phyloP scores from a whole-genome alignment of 176 grass and related monocot genomes.

The Ananas comosus region DNA sequence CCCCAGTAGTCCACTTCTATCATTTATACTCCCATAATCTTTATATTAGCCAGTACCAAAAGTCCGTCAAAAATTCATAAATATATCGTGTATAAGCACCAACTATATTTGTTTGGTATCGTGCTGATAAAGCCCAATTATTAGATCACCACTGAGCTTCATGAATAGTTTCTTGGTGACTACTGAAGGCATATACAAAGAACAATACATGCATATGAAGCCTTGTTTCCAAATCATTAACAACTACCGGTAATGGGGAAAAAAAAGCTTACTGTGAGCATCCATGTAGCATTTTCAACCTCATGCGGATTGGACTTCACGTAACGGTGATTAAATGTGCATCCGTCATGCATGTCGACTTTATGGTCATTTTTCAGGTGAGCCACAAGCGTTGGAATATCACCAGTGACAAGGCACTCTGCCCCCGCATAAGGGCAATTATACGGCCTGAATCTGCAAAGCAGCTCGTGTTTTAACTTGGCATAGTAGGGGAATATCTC shows the following conservation, averaged over 20 bases:
- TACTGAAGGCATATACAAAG: too few species aligned
- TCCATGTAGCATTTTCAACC: slow-evolving; percentile 24
- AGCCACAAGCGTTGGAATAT: slow-evolving; percentile 10
- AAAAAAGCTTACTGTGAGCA: slow-evolving; percentile 26
- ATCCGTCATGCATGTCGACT: slow-evolving; percentile 25
- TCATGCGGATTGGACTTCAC: slow-evolving; percentile 21
- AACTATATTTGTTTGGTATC: too few species aligned
- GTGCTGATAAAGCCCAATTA: too few species aligned
- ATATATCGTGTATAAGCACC: too few species aligned
- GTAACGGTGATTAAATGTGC: slow-evolving; percentile 23
- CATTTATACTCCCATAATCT: too few species aligned
- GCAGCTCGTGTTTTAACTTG: slow-evolving; percentile 20
- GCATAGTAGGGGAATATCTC: slow-evolving; percentile 25
- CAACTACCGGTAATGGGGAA: neutral
- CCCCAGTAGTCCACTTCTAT: too few species aligned
- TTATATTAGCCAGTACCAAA: too few species aligned
- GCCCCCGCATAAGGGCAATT: slow-evolving; percentile 19
- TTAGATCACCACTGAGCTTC: too few species aligned
- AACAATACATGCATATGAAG: too few species aligned
- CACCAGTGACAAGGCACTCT: slow-evolving; percentile 15
- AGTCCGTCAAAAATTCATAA: too few species aligned
- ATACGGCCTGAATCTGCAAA: slow-evolving; percentile 21
- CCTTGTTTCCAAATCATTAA: too few species aligned
- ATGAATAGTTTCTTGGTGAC: too few species aligned
- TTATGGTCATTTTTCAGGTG: slow-evolving; percentile 23